Percentiles rank a stretch among this genome's conserved stretches.
These are phyloP conservation scores for Aspergillus calidoustus DNA, from an alignment of 2,329 filamentous ascomycete genomes.

Conservation along the genomic window DNA sequence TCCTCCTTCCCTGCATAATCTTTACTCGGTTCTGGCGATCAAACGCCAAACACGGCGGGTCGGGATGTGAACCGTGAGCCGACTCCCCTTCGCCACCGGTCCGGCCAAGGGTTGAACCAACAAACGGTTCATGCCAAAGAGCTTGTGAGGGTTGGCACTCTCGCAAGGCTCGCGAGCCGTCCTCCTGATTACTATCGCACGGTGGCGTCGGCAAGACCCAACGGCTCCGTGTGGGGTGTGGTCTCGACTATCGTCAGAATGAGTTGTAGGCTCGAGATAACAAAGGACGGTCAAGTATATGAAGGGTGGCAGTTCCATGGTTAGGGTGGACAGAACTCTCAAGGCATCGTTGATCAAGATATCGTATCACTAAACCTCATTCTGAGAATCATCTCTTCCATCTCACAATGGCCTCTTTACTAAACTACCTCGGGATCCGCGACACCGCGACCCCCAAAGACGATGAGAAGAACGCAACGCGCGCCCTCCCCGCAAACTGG, in stretches of 20 bases:
- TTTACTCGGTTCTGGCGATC: too few relatives aligned
- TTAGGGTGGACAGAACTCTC: too few relatives aligned
- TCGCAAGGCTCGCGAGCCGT: not conserved
- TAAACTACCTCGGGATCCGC: constrained; percentile 43
- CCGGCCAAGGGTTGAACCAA: too few relatives aligned
- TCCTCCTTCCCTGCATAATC: too few relatives aligned
- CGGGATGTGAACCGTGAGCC: too few relatives aligned
- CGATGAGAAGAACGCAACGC: constrained; percentile 38
- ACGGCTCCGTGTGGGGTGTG: not conserved
- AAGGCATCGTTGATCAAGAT: too few relatives aligned
- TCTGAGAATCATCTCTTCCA: too few relatives aligned
- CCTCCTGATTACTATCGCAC: not conserved
- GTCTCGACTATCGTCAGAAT: not conserved
- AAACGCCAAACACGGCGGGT: too few relatives aligned
- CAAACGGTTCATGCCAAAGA: too few relatives aligned
- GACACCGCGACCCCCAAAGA: constrained; percentile 9
- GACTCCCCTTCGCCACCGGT: too few relatives aligned
- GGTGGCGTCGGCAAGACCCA: not conserved
- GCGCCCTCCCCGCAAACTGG: constrained; percentile 57
- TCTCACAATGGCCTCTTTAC: constrained; percentile 6
- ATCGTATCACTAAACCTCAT: too few relatives aligned
- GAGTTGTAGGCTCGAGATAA: not conserved
- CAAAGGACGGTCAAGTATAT: not conserved
- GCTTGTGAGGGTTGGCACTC: too few relatives aligned
- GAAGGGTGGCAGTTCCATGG: not conserved